Percentiles rank a stretch among this genome's conserved stretches.
Evolutionary conservation across 257 asterid genomes (phyloP).

Genomic region (Solanum pimpinellifolium): DNA sequence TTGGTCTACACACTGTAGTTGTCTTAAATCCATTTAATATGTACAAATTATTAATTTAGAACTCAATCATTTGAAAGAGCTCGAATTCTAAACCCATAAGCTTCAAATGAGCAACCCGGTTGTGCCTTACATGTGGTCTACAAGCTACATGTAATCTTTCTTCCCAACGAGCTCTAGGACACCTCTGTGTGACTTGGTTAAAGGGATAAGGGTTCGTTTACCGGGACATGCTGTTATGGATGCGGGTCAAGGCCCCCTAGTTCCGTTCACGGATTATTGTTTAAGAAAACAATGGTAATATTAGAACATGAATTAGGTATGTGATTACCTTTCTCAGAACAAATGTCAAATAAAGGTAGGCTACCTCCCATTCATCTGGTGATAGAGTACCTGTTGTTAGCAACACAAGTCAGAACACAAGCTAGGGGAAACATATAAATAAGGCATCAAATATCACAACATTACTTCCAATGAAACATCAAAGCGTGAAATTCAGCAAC

Average conservation of each 20-base stretch:
- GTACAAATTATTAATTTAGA: background rate
- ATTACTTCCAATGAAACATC: background rate
- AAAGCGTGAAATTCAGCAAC: background rate
- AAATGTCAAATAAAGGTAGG: conserved; percentile 69
- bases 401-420: background rate
- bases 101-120: background rate
- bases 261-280: background rate
- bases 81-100: background rate
- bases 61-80: background rate
- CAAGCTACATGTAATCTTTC: background rate
- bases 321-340: conserved; percentile 61
- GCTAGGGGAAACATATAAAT: background rate
- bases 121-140: background rate
- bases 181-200: too few relatives aligned
- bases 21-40: background rate
- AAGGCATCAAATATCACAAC: background rate
- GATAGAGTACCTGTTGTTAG: conserved; percentile 58
- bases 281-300: background rate
- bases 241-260: background rate
- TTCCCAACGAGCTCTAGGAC: background rate
- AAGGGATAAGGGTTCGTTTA: too few relatives aligned
- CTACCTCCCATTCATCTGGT: conserved; percentile 96
- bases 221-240: background rate
- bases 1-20: background rate
- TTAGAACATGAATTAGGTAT: background rate